phyloP scores from a whole-genome alignment of 768 basidiomycete genomes.

The Naganishia kalamii region DNA sequence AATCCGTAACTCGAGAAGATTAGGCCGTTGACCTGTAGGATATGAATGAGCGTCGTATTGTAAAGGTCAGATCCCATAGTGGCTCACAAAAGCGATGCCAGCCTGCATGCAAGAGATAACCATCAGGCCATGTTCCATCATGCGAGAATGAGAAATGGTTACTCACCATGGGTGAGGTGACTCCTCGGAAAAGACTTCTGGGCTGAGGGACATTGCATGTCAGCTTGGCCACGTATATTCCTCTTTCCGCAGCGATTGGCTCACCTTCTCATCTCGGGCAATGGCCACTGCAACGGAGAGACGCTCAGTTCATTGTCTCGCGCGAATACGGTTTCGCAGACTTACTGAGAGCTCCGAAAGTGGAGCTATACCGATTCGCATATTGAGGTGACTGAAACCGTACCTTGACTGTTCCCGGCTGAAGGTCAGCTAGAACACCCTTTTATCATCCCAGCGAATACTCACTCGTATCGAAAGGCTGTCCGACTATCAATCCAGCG shows the following conservation, averaged over 20 bases:
- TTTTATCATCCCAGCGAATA: background rate
- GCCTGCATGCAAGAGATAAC: constrained; percentile 28
- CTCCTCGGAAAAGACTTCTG: constrained; percentile 45
- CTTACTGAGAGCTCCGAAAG: constrained; percentile 40
- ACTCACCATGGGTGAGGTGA: constrained; percentile 67
- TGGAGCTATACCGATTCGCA: constrained; percentile 38
- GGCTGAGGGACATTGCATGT: constrained; percentile 13
- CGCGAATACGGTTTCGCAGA: background rate
- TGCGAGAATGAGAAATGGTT: background rate
- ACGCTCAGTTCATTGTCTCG: background rate
- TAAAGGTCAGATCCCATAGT: no score
- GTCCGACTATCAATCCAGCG: constrained; percentile 62
- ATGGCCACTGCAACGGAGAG: constrained; percentile 31
- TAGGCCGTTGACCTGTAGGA: constrained; percentile 59
- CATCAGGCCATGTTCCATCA: background rate
- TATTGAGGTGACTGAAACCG: constrained; percentile 45
- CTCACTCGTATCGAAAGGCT: constrained; percentile 68
- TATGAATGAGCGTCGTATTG: background rate
- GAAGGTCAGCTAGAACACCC: background rate
- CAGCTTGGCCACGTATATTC: background rate
- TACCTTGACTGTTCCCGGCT: constrained; percentile 38
- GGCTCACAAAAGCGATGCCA: constrained; percentile 43
- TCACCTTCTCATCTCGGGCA: constrained; percentile 40
- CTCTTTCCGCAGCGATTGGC: background rate
- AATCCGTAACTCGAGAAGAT: constrained; percentile 80